Evolutionary conservation across 345 rosid species (phyloP).

Genomic region (Aegle marmelos): DNA sequence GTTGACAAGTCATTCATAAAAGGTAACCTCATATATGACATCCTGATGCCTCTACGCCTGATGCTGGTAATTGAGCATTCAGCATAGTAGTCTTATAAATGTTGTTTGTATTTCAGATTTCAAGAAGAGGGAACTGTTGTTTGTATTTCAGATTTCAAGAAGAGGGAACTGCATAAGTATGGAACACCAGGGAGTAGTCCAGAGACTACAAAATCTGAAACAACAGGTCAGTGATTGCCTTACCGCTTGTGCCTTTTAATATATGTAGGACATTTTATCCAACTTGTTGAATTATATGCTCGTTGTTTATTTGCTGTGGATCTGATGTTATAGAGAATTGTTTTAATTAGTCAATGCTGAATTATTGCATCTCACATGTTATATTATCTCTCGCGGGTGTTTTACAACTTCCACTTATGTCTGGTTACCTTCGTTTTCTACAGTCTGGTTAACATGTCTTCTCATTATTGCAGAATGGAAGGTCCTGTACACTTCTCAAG

Average conservation of each 20-base stretch:
- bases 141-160: conserved; percentile 59
- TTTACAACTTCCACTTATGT: background rate
- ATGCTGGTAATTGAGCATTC: background rate
- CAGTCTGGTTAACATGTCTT: background rate
- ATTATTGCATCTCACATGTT: background rate
- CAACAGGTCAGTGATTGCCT: conserved; percentile 40
- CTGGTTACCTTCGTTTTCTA: background rate
- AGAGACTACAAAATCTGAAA: conserved; percentile 27
- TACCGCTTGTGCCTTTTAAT: background rate
- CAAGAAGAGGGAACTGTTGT: conserved; percentile 51
- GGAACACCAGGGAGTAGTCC: conserved; percentile 33
- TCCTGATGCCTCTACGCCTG: background rate
- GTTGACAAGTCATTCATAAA: background rate
- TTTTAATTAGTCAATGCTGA: background rate
- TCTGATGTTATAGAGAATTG: background rate
- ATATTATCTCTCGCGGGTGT: background rate
- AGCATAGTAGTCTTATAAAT: conserved; percentile 2
- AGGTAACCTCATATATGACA: background rate
- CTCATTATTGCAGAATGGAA: conserved; percentile 37
- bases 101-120: conserved; percentile 46
- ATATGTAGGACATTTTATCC: background rate
- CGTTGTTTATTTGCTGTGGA: background rate
- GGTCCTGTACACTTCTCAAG: conserved; percentile 48
- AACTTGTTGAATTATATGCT: background rate
- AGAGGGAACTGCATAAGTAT: conserved; percentile 56